Evolutionary conservation across 331 rosid genomes (phyloP), one percentile per base, ranked within the genome.

Genomic region (Saraca asoca): DNA sequence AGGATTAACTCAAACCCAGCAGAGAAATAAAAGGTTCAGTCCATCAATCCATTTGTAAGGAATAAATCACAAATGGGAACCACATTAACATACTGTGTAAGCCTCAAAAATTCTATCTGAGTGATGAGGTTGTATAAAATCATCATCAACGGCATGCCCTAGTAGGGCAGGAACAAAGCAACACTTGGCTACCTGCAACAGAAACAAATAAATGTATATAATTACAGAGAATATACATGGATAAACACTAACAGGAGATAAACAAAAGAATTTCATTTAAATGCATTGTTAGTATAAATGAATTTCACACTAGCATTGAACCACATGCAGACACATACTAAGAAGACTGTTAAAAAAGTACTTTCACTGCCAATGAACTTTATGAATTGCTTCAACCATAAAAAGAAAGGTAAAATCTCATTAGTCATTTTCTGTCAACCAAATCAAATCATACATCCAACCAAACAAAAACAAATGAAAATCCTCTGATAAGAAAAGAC

Each of bases 101-200:
- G 83, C 95, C 35, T 86, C 91, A 62, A 70, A 84, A 77, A 94
- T 88, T 62, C 80, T 86, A 80, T 90, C 96, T 2, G 99, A 83
- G 78, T 90, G 99, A 80, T 83, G 97, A 62, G 99, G 97, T 7
- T 60, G 91, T 70, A 94, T 90, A 65, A 94, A 90, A 85, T 90
- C 99, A 75, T 94, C 99, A 34, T 94, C 97, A 71, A 80, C 77
- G 74, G 89, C 99, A 69, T 94, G 99, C 50, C 99, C 99, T 38
- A 94, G 43, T 69, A 88, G 76, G 64, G 83, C 85, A 20, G 99
- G 97, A 73, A 86, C 92, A 39, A 86, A 90, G 78, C 97, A 88
- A 69, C 92, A 81, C 71, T 82, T 86, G 64, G 99, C 97, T 55
- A 82, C 97, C 99, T 94, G 78, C 59, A 55, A 51, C 54, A 63